Conservation (phyloP, 208 protist genomes). For the Trichomonas tenax region DNA sequence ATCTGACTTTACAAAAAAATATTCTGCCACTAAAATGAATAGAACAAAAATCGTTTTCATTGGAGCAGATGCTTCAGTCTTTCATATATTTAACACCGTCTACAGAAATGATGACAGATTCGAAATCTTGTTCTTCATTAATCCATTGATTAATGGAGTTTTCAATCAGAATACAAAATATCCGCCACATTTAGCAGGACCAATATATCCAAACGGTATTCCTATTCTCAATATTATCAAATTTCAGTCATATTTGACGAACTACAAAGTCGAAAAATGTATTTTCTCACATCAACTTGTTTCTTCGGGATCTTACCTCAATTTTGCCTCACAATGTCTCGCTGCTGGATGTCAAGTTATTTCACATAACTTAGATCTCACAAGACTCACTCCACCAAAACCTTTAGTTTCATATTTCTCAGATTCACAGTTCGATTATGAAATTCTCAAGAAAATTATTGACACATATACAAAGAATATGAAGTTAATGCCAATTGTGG, state of each 20-base stretch:
- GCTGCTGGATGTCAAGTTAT: not conserved
- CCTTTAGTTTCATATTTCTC: conserved; percentile 12
- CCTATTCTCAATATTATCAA: not conserved
- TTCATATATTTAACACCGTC: not conserved
- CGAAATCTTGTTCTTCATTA: not conserved
- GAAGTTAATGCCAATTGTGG: not conserved
- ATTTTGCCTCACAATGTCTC: not conserved
- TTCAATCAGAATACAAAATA: not conserved
- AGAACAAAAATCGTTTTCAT: not conserved
- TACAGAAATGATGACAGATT: not conserved
- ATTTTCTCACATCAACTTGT: not conserved
- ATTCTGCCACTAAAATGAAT: not conserved
- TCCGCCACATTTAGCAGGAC: not conserved
- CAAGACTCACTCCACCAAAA: not conserved
- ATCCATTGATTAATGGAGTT: not conserved
- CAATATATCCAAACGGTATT: not conserved
- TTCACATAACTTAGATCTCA: not conserved
- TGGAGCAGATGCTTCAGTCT: not conserved
- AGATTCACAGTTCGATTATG: not conserved
- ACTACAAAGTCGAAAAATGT: not conserved
- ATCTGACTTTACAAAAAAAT: not conserved
- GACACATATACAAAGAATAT: not conserved
- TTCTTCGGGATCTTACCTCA: not conserved
- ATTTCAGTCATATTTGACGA: not conserved
- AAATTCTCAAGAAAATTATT: not conserved